Percentiles rank a stretch among this genome's conserved stretches.
phyloP scores from a whole-genome alignment of 2,329 filamentous ascomycete species.

The Periconia sp. region DNA sequence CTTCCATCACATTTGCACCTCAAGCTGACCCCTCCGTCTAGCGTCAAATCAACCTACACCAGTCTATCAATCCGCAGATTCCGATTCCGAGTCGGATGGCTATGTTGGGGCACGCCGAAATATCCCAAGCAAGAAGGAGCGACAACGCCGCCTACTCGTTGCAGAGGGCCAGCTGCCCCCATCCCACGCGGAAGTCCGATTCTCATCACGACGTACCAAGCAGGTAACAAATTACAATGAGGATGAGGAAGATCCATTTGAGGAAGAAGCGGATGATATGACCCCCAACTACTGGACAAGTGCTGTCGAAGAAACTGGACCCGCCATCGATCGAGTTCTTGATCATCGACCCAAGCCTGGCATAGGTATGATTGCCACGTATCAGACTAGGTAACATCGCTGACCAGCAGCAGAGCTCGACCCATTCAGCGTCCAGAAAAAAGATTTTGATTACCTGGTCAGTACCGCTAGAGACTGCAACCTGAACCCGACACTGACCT shows the following conservation, averaged over 20 bases:
- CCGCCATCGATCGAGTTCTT: conserved; percentile 89
- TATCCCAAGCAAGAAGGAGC: conserved; percentile 73
- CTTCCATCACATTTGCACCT: conserved; percentile 15
- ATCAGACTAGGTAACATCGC: conserved; percentile 8
- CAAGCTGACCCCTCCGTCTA: conserved; percentile 59
- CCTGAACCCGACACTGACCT: conserved; percentile 17
- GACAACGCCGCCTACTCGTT: conserved; percentile 71
- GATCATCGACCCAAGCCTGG: conserved; percentile 82
- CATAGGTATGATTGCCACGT: conserved; percentile 36
- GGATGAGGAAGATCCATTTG: conserved; percentile 64
- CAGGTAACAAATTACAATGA: conserved; percentile 74
- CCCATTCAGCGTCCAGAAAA: conserved; percentile 53
- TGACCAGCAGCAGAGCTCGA: conserved; percentile 41
- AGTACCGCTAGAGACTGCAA: conserved; percentile 32
- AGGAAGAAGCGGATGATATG: conserved; percentile 65
- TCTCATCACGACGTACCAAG: conserved; percentile 85
- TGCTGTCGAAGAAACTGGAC: conserved; percentile 76
- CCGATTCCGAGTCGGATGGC: conserved; percentile 65
- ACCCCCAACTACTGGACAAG: conserved; percentile 74
- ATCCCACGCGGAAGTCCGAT: conserved; percentile 80
- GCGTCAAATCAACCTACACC: conserved; percentile 57
- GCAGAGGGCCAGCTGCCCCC: conserved; percentile 67
- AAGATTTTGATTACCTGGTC: conserved; percentile 83
- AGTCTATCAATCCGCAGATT: conserved; percentile 65
- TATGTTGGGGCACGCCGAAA: conserved; percentile 79